A percentile compares a stretch with the other conserved stretches of the same genome.
These are phyloP conservation scores for Pseudozyma sp. DNA, from an alignment of 1,284 basidiomycete species.

Conservation along the genomic window DNA sequence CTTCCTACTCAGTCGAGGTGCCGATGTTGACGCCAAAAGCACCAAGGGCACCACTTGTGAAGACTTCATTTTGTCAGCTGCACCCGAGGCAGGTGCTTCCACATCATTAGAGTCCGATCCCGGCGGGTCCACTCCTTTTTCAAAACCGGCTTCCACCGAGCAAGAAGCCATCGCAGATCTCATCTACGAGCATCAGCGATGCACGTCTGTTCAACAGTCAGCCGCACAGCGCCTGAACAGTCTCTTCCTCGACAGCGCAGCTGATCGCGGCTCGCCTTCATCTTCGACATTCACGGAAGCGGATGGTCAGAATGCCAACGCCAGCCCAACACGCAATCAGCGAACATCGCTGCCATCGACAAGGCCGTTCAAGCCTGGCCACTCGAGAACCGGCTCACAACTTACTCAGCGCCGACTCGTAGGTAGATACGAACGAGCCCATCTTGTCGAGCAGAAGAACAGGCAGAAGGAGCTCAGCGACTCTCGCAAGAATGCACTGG, in stretches of 20 bases:
- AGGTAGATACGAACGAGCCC: conserved; percentile 52
- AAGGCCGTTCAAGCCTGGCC: conserved; percentile 35
- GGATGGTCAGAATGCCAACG: conserved; percentile 12
- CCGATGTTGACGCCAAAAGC: conserved; percentile 57
- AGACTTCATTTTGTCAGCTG: conserved; percentile 60
- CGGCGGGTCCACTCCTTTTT: background rate
- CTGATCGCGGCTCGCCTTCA: conserved; percentile 9
- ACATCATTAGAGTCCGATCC: background rate
- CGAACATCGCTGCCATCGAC: conserved; percentile 11
- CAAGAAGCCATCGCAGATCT: conserved; percentile 58
- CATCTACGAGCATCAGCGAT: conserved; percentile 59
- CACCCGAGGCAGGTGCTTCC: conserved; percentile 35
- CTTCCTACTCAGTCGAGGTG: conserved; percentile 88
- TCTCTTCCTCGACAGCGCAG: conserved; percentile 35
- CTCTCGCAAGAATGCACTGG: conserved; percentile 48
- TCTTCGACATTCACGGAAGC: background rate
- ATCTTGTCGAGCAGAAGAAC: conserved; percentile 58
- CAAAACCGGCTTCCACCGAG: conserved; percentile 24
- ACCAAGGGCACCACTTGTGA: conserved; percentile 58
- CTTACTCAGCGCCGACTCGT: conserved; percentile 52
- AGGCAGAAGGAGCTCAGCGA: conserved; percentile 59
- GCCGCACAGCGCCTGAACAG: conserved; percentile 40
- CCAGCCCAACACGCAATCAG: conserved; percentile 19
- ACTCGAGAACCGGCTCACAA: conserved; percentile 35
- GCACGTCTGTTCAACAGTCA: conserved; percentile 37